Percentiles rank a stretch among this genome's conserved stretches.
These are phyloP conservation scores for Aegilops bicornis DNA, from an alignment of 176 grass and related monocot species.

Conservation along the genomic window DNA sequence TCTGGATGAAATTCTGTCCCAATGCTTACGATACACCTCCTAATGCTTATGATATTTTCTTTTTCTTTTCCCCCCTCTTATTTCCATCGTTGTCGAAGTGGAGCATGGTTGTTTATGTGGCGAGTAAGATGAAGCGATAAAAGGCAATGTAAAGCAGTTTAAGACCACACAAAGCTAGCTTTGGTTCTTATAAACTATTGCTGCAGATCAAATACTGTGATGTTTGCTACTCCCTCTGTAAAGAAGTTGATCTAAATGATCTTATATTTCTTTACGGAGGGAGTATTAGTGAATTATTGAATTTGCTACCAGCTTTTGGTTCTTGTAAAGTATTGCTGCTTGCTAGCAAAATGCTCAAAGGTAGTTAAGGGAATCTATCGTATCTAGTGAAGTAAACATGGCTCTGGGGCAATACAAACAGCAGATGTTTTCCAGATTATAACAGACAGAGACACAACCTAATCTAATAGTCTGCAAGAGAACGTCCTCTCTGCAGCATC, in stretches of 20 bases:
- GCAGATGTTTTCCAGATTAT: background rate
- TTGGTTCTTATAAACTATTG: background rate
- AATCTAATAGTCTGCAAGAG: background rate
- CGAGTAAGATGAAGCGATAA: background rate
- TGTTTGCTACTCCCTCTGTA: no score
- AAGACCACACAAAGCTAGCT: background rate
- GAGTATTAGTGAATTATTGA: no score
- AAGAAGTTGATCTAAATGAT: no score
- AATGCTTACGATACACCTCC: background rate
- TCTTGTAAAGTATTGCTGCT: no score
- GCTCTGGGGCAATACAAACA: background rate
- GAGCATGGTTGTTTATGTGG: background rate
- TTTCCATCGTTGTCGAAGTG: background rate
- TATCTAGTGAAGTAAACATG: background rate
- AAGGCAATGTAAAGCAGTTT: background rate
- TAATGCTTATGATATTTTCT: background rate
- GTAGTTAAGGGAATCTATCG: background rate
- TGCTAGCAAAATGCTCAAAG: background rate
- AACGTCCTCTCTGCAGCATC: background rate
- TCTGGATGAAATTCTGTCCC: background rate
- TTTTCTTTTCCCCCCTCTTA: rapidly evolving
- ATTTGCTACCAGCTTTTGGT: background rate
- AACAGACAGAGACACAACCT: background rate
- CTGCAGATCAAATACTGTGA: background rate
- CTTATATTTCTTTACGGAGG: no score